Base-by-base conservation (phyloP, 768 basidiomycete species). In the Russula virescens region DNA sequence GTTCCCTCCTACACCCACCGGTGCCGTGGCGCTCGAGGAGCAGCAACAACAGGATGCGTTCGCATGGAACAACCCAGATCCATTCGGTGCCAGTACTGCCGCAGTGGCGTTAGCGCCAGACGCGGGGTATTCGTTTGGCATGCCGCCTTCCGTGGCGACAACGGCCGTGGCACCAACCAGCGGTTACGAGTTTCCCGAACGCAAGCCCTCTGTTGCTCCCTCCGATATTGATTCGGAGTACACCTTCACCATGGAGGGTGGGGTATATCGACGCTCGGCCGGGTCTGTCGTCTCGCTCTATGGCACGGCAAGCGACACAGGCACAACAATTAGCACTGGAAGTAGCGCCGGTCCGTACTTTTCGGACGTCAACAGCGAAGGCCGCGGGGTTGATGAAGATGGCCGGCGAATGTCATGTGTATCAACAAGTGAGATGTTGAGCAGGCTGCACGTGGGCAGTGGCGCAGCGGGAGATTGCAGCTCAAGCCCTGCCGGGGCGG, bases 361-460 rank as follows among this genome's bases (percentile, higher is more conserved):
- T 42, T 62, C 64, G 2, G 66, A 67, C 16, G 61, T 66, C 34
- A 55, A 50, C 21, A 67, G 64, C 34, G 63, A 62, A 35, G 62
- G 62, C 21, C 56, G 52, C 0, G 53, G 61, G 18, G 54, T 57
- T 31, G 66, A 66, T 21, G 66, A 54, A 5, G 54, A 60, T 38
- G 63, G 64, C 10, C 65, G 67, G 14, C 64, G 67, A 38, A 61
- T 61, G 21, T 68, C 67, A 21, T 68, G 67, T 51, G 61, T 65
- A 28, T 66, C 65, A 6, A 60, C 67, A 7, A 63, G 55, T 6
- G 67, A 68, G 40, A 53, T 62, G 58, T 46, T 68, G 38, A 54
- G 53, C 23, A 45, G 54, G 26, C 45, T 68, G 38, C 42, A 40
- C 31, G 61, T 68, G 5, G 65, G 54, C 23, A 49, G 54, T 14